Evolutionary conservation across 2,329 filamentous ascomycete species (phyloP).

Genomic region (Aspergillus hortae): DNA sequence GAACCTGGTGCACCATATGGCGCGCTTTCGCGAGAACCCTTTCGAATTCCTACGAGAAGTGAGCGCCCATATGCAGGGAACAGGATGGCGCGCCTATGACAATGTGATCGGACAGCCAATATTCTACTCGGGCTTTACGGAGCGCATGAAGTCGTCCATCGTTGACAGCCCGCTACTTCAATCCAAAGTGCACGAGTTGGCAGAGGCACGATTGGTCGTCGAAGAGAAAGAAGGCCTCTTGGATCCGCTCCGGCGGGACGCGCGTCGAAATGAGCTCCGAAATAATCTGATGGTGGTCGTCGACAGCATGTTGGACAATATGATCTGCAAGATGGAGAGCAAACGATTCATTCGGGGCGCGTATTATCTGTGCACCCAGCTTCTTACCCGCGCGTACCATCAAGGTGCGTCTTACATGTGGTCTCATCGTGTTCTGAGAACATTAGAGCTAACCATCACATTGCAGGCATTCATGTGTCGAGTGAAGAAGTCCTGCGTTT

Average conservation of each 20-base stretch:
- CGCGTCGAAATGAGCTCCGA: conserved; percentile 59
- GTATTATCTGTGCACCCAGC: conserved; percentile 83
- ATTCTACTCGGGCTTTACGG: conserved; percentile 88
- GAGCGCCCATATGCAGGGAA: conserved; percentile 85
- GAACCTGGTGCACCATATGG: conserved; percentile 66
- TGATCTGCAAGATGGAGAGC: conserved; percentile 99
- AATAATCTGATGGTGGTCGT: conserved; percentile 73
- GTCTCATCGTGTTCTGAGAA: background rate
- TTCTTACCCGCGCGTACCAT: conserved; percentile 89
- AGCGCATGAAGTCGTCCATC: conserved; percentile 79
- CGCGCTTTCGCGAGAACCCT: conserved; percentile 72
- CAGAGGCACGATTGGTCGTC: conserved; percentile 66
- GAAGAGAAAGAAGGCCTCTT: conserved; percentile 75
- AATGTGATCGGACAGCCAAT: conserved; percentile 84
- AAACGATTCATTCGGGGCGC: conserved; percentile 87
- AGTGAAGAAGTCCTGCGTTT: conserved; percentile 87
- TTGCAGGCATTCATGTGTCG: conserved; percentile 76
- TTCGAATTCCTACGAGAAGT: conserved; percentile 87
- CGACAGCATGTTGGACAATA: conserved; percentile 81
- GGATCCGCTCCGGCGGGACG: conserved; percentile 35
- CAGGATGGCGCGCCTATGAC: conserved; percentile 94
- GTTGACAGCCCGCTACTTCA: conserved; percentile 73
- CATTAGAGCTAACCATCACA: conserved; percentile 5
- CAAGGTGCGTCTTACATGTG: conserved; percentile 58
- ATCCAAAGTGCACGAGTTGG: conserved; percentile 70